Evolutionary conservation across 1,284 basidiomycete species (phyloP).

Genomic region (Melanopsichium pennsylvanicum): DNA sequence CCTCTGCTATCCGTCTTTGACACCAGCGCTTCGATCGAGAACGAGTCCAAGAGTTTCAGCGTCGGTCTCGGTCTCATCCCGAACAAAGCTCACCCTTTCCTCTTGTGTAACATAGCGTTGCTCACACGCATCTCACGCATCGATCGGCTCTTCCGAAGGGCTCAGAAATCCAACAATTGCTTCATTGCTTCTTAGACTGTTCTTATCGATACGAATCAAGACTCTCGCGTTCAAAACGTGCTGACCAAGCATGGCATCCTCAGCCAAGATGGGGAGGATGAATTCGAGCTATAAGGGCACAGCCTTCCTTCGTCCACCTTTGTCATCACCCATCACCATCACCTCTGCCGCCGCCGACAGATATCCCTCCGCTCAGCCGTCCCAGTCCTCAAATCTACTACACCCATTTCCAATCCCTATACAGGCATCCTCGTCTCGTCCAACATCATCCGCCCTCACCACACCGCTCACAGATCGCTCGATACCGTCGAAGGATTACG

Average conservation of each 20-base stretch:
- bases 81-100: too few species aligned
- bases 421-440: neutral
- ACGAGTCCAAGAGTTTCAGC: too few species aligned
- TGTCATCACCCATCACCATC: neutral
- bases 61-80: too few species aligned
- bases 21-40: too few species aligned
- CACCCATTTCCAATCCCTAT: neutral
- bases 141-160: neutral
- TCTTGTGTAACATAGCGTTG: too few species aligned
- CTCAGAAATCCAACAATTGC: neutral
- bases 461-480: neutral
- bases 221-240: too few species aligned
- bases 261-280: too few species aligned
- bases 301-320: neutral
- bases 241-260: too few species aligned
- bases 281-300: slow-evolving; percentile 1
- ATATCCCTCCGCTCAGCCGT: neutral
- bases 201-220: too few species aligned
- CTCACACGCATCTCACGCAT: too few species aligned
- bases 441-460: neutral
- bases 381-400: neutral
- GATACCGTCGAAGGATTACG: slow-evolving; percentile 1
- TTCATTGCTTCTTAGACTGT: too few species aligned
- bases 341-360: neutral
- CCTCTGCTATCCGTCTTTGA: too few species aligned